Conservation (phyloP, 805 yeast genomes). For the Myxozyma monticola region DNA sequence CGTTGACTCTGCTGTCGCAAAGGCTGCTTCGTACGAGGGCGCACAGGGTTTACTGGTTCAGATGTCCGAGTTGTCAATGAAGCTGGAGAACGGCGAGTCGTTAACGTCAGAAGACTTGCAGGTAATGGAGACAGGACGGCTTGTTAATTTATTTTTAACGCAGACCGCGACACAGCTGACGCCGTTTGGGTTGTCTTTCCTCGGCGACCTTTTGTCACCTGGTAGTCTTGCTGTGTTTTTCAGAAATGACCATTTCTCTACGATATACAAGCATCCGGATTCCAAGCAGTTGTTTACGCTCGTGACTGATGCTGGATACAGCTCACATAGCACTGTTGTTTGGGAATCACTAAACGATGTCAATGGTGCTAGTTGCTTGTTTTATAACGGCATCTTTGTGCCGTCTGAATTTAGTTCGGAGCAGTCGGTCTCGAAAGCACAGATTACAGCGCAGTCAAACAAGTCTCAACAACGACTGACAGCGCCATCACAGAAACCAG, state of each 20-base stretch:
- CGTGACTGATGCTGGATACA: slow-evolving; percentile 73
- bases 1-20: slow-evolving; percentile 40
- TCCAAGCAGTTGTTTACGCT: slow-evolving; percentile 57
- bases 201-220: slow-evolving; percentile 48
- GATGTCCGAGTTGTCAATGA: slow-evolving; percentile 41
- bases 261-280: slow-evolving; percentile 48
- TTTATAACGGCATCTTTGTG: slow-evolving; percentile 64
- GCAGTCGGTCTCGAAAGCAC: background rate
- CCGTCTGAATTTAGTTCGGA: slow-evolving; percentile 38
- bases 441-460: background rate
- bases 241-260: slow-evolving; percentile 85
- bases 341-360: slow-evolving; percentile 79
- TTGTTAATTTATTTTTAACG: slow-evolving; percentile 52
- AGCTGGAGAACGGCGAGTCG: slow-evolving; percentile 11
- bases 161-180: slow-evolving; percentile 77
- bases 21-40: slow-evolving; percentile 54
- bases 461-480: background rate
- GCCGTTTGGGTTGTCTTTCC: slow-evolving; percentile 54
- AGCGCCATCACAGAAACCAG: background rate
- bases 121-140: slow-evolving; percentile 24
- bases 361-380: slow-evolving; percentile 67
- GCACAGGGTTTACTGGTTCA: slow-evolving; percentile 59
- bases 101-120: slow-evolving; percentile 15
- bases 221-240: slow-evolving; percentile 71
- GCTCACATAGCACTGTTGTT: slow-evolving; percentile 51